Conservation (phyloP, 2,329 filamentous ascomycete genomes). For the Drechslera avenae region DNA sequence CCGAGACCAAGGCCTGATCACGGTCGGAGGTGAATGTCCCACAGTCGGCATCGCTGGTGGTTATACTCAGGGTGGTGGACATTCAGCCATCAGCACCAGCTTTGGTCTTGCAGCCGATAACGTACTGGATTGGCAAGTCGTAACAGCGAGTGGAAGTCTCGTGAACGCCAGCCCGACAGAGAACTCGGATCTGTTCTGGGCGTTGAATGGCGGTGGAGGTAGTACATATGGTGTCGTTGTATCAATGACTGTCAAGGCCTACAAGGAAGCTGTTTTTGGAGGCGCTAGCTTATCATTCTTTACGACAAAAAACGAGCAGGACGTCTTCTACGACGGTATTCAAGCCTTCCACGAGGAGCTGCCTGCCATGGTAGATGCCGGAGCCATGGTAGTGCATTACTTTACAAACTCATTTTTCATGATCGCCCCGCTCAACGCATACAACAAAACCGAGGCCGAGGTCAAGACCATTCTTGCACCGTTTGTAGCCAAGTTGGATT, state of each 20-base stretch:
- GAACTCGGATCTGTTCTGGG: constrained; percentile 37
- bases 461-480: constrained; percentile 25
- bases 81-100: constrained; percentile 56
- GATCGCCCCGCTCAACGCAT: constrained; percentile 27
- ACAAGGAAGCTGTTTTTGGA: constrained; percentile 23
- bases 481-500: constrained; percentile 19
- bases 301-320: constrained; percentile 15
- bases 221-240: constrained; percentile 34
- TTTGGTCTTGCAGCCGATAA: constrained; percentile 44
- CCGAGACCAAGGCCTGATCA: constrained; percentile 21
- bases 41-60: constrained; percentile 54
- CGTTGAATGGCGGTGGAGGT: constrained; percentile 35
- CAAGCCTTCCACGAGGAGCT: constrained; percentile 27
- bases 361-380: constrained; percentile 27
- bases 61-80: constrained; percentile 52
- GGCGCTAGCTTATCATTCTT: constrained; percentile 22
- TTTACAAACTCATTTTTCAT: constrained; percentile 23
- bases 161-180: constrained; percentile 22
- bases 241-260: constrained; percentile 27
- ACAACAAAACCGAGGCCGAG: constrained; percentile 22
- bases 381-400: constrained; percentile 23
- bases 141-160: constrained; percentile 26
- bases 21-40: constrained; percentile 32
- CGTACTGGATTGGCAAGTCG: constrained; percentile 28
- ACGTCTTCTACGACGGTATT: constrained; percentile 24